Conservation (phyloP, 2,329 filamentous ascomycete genomes). For the Diaporthe sp. region DNA sequence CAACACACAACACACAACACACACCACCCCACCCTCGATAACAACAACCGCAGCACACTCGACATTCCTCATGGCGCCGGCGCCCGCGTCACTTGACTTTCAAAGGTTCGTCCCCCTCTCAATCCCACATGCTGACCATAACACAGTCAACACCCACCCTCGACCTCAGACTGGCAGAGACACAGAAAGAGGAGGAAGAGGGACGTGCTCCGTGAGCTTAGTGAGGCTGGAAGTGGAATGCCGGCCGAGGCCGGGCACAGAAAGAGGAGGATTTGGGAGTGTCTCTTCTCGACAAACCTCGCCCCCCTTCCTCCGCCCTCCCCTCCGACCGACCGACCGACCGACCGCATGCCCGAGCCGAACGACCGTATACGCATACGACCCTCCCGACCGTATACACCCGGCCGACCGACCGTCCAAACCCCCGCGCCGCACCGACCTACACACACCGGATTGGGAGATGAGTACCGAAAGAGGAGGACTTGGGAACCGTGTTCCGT, state of each 20-base stretch:
- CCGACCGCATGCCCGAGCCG: slow-evolving; percentile 19
- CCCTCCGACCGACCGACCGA: neutral
- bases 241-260: neutral
- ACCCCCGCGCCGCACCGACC: neutral
- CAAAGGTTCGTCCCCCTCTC: neutral
- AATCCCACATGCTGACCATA: neutral
- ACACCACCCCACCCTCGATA: neutral
- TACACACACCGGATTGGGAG: neutral
- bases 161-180: neutral
- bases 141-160: neutral
- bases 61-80: neutral
- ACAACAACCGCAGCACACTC: neutral
- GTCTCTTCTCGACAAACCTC: slow-evolving; percentile 14
- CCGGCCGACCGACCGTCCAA: neutral
- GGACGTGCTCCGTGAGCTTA: slow-evolving; percentile 1
- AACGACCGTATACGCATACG: slow-evolving; percentile 15
- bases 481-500: slow-evolving; percentile 15
- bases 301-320: neutral
- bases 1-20: too few species aligned
- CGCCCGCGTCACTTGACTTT: neutral
- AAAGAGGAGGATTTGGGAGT: neutral
- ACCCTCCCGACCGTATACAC: slow-evolving; percentile 5
- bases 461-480: slow-evolving; percentile 33
- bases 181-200: slow-evolving; percentile 12
- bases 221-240: slow-evolving; percentile 18